Evolutionary conservation across 2,329 filamentous ascomycete genomes (phyloP).

Genomic region (Colletotrichum godetiae): DNA sequence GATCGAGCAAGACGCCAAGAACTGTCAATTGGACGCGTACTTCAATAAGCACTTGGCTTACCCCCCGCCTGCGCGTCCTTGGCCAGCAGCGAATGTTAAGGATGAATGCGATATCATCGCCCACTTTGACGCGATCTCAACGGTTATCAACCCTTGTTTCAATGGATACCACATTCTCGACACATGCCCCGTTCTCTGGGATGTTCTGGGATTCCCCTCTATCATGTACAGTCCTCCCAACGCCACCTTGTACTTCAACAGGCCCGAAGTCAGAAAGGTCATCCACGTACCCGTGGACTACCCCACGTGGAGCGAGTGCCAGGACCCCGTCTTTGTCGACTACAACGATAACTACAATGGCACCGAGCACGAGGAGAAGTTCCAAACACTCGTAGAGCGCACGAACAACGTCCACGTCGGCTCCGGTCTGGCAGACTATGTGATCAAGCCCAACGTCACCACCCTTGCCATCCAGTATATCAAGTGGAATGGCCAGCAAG

Average conservation of each 20-base stretch:
- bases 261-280: constrained; percentile 74
- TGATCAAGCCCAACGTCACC: constrained; percentile 76
- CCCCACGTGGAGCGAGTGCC: constrained; percentile 19
- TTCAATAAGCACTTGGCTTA: constrained; percentile 72
- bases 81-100: constrained; percentile 52
- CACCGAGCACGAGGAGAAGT: constrained; percentile 45
- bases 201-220: constrained; percentile 74
- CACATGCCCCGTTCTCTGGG: constrained; percentile 77
- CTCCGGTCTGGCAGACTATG: constrained; percentile 77
- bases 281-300: constrained; percentile 69
- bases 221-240: constrained; percentile 72
- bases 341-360: constrained; percentile 19
- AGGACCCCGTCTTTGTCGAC: constrained; percentile 18
- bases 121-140: constrained; percentile 64
- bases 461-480: constrained; percentile 82
- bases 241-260: constrained; percentile 75
- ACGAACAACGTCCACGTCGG: constrained; percentile 80
- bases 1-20: constrained; percentile 63
- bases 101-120: constrained; percentile 66
- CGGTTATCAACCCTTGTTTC: constrained; percentile 79
- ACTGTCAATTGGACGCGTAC: constrained; percentile 72
- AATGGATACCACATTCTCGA: constrained; percentile 79
- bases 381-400: constrained; percentile 49
- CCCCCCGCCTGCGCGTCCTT: constrained; percentile 68
- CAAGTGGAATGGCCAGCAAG: constrained; percentile 79